A percentile compares a stretch with the other conserved stretches of the same genome.
Conservation (phyloP, 1,284 basidiomycete genomes). For the Leccinum subrobustum region DNA sequence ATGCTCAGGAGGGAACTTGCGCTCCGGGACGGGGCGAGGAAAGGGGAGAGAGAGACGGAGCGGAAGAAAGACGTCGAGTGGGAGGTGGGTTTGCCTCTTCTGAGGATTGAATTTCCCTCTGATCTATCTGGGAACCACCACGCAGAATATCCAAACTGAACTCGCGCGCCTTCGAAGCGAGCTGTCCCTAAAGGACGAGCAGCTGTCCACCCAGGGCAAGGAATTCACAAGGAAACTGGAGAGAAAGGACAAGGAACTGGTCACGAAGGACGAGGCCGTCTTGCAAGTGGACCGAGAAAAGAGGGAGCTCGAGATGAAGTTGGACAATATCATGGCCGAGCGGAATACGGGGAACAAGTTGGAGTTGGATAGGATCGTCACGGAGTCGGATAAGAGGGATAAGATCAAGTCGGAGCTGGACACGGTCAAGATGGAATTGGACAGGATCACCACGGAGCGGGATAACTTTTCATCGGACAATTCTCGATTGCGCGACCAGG, state of each 20-base stretch:
- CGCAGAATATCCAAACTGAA: background rate
- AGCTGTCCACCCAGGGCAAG: background rate
- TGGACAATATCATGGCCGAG: background rate
- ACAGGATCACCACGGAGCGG: slow-evolving; percentile 3
- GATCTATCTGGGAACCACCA: background rate
- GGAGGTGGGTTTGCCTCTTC: background rate
- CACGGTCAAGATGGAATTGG: background rate
- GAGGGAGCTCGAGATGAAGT: background rate
- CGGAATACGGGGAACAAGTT: background rate
- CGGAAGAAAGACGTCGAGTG: background rate
- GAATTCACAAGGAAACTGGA: background rate
- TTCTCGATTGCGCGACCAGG: slow-evolving; percentile 58
- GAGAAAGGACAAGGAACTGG: background rate
- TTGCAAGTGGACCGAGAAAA: slow-evolving; percentile 15
- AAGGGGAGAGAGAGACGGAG: background rate
- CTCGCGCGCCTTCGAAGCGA: background rate
- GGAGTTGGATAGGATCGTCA: background rate
- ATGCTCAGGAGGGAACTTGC: background rate
- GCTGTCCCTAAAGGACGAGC: background rate
- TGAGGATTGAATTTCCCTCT: background rate
- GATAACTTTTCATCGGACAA: slow-evolving; percentile 58
- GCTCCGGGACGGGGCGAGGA: background rate
- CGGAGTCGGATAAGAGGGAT: background rate
- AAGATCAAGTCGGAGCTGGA: background rate
- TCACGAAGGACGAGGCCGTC: slow-evolving; percentile 3